Base-by-base conservation (phyloP, 2,329 filamentous ascomycete species). In the Aspergillus arachidicola region DNA sequence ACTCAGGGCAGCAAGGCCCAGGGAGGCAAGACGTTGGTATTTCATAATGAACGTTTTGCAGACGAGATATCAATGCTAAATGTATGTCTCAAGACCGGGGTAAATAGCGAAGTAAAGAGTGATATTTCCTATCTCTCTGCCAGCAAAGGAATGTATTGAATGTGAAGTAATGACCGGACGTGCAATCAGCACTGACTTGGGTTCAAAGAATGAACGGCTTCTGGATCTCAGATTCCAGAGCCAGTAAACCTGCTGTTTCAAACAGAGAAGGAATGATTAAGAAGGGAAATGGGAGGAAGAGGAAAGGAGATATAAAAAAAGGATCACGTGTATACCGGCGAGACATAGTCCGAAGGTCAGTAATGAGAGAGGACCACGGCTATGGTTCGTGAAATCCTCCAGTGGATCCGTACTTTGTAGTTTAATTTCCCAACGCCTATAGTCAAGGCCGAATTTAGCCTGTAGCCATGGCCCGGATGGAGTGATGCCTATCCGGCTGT, bases 171-270 rank as follows among this genome's bases (percentile, higher is more conserved):
- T 32, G 67, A 72, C 54, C 32, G 63, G 58, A 70, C 65, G 66
- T 71, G 70, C 65, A 63, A 58, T 46, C 30, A 64, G 66, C 65
- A 67, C 60, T 51, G 41, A 41, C 59, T 64, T 50, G 54, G n/a
- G 28, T 57, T 48, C 30, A 60, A 41, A 32, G 30, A 75, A 73
- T 43, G 73, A 74, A 75, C 67, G 72, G 71, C 64, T 68, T 67
- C 67, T 66, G 65, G 66, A 70, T 70, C 45, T 71, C 67, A 60
- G 69, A 72, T 70, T 66, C 65, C 59, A 69, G 66, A 69, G 64
- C 66, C 62, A 61, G 67, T 57, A 60, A 57, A 62, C 46, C 38
- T 61, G 63, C 65, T 73, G 67, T 72, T 63, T 59, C 69, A 70
- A 68, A 71, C 66, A 69, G 68, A 51, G 62, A 55, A 26, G 57